These are phyloP conservation scores for Oenanthe javanica DNA, from an alignment of 140 eudicot species.

Conservation along the genomic window DNA sequence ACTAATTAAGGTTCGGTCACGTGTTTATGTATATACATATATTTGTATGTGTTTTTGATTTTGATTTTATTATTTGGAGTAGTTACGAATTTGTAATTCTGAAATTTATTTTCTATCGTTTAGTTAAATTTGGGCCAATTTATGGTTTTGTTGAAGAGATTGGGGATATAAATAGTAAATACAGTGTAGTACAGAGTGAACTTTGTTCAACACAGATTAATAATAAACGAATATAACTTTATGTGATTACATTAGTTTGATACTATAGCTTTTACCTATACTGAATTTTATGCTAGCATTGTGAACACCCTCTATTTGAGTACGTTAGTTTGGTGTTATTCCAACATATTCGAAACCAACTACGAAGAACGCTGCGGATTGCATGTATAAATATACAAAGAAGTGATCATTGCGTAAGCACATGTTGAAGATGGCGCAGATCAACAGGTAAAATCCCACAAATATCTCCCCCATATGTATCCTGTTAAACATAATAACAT, in stretches of 20 bases:
- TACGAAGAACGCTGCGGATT: slow-evolving; percentile 64
- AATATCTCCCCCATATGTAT: slow-evolving; percentile 51
- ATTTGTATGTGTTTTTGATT: not conserved
- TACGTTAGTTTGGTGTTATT: slow-evolving; percentile 13
- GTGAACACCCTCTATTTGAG: not conserved
- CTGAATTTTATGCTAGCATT: not conserved
- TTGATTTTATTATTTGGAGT: not conserved
- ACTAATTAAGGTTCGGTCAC: not conserved
- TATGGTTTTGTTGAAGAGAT: not conserved
- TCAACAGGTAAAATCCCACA: slow-evolving; percentile 56
- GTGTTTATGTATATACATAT: not conserved
- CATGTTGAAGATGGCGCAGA: slow-evolving; percentile 50
- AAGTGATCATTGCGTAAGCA: slow-evolving; percentile 52
- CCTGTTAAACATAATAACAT: slow-evolving; percentile 30
- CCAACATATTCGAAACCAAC: slow-evolving; percentile 69
- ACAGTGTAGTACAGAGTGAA: not conserved
- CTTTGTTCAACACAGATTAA: not conserved
- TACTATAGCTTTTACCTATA: not conserved
- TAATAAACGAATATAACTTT: not conserved
- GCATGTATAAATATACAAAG: slow-evolving; percentile 59
- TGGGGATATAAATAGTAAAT: not conserved
- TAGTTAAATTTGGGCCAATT: not conserved
- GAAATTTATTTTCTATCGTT: not conserved
- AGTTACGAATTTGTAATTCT: not conserved
- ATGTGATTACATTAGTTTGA: not conserved